Evolutionary conservation across 2,329 filamentous ascomycete genomes (phyloP).

Genomic region (Monilinia aucupariae): DNA sequence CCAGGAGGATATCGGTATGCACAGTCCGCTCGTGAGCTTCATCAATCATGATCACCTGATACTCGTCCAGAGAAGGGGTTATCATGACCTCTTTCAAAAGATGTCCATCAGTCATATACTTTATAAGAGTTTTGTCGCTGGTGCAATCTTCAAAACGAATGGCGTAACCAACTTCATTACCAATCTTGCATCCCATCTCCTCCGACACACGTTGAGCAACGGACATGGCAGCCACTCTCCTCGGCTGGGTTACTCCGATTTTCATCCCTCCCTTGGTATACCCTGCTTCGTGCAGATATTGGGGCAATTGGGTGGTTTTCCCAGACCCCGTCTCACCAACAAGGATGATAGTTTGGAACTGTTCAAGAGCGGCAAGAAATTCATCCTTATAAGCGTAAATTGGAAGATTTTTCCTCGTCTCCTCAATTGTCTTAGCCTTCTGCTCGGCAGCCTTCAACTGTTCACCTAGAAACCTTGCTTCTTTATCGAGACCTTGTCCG

Average conservation of each 20-base stretch:
- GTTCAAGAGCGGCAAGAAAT: slow-evolving; percentile 77
- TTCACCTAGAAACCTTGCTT: slow-evolving; percentile 71
- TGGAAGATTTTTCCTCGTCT: slow-evolving; percentile 82
- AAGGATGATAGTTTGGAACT: slow-evolving; percentile 84
- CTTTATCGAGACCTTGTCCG: slow-evolving; percentile 66
- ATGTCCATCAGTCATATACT: slow-evolving; percentile 98
- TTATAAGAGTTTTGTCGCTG: slow-evolving; percentile 82
- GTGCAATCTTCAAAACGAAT: slow-evolving; percentile 94
- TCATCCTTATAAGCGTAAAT: slow-evolving; percentile 84
- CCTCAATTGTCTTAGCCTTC: slow-evolving; percentile 81
- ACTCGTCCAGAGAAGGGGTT: slow-evolving; percentile 75
- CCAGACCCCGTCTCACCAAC: slow-evolving; percentile 93
- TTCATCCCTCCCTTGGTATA: slow-evolving; percentile 80
- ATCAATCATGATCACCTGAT: slow-evolving; percentile 90
- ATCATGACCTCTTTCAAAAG: slow-evolving; percentile 84
- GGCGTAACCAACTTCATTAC: slow-evolving; percentile 87
- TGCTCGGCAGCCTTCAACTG: slow-evolving; percentile 85
- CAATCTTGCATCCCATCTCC: slow-evolving; percentile 84
- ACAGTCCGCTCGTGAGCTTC: slow-evolving; percentile 94
- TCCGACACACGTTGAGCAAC: slow-evolving; percentile 95
- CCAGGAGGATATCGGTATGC: slow-evolving; percentile 83
- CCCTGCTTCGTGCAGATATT: slow-evolving; percentile 87
- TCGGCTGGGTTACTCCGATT: slow-evolving; percentile 88
- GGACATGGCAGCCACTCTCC: slow-evolving; percentile 94
- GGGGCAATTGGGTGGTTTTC: slow-evolving; percentile 92